A percentile compares a stretch with the other conserved stretches of the same genome.
phyloP scores from a whole-genome alignment of 306 rosid species.

The Datisca glomerata region DNA sequence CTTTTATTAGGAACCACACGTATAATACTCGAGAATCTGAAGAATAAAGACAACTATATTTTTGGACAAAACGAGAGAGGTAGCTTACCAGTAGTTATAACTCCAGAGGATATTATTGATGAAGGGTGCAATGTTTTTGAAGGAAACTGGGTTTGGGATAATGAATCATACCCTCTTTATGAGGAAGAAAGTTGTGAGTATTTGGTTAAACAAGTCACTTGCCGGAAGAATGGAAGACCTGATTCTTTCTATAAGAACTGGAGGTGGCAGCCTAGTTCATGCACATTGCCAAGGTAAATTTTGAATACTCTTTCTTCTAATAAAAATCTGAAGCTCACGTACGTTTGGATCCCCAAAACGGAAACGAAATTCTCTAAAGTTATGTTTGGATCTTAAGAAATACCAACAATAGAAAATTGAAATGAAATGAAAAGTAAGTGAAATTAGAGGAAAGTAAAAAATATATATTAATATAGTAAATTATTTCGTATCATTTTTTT shows the following conservation, averaged over 20 bases:
- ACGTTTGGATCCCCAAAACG: too few relatives aligned
- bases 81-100: conserved; percentile 25
- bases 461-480: too few relatives aligned
- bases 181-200: conserved; percentile 66
- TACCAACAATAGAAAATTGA: too few relatives aligned
- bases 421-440: too few relatives aligned
- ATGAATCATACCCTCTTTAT: conserved; percentile 58
- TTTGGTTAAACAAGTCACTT: conserved; percentile 83
- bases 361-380: too few relatives aligned
- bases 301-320: neutral
- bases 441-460: too few relatives aligned
- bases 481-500: too few relatives aligned
- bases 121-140: conserved; percentile 57
- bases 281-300: conserved; percentile 70
- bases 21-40: conserved; percentile 44
- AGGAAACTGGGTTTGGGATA: conserved; percentile 91
- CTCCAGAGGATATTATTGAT: conserved; percentile 38
- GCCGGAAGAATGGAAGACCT: conserved; percentile 74
- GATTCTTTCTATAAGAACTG: conserved; percentile 80
- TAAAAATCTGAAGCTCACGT: neutral
- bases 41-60: conserved; percentile 31
- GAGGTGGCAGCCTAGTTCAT: conserved; percentile 82
- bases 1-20: conserved; percentile 47
- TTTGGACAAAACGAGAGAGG: conserved; percentile 21
- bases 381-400: too few relatives aligned